Percentiles rank a stretch among this genome's conserved stretches.
Conservation (phyloP, 192 early-diverging fungal species). For the Dimargaris cristalligena region DNA sequence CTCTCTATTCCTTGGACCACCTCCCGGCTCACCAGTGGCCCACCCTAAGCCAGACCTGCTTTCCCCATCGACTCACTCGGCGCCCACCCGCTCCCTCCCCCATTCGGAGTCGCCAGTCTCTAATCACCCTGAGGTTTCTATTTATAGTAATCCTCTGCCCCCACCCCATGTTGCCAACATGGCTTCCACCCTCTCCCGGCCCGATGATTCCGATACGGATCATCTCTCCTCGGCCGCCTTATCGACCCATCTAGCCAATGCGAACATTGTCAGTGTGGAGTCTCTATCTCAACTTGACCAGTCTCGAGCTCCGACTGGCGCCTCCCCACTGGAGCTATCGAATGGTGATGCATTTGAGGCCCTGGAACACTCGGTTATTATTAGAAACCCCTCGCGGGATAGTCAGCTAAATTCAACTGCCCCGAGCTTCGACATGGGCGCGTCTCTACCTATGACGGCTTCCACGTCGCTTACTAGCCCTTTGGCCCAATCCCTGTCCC, state of each 20-base stretch:
- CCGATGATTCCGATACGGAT: background rate
- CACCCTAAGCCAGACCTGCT: background rate
- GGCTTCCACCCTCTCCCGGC: background rate
- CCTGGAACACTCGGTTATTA: background rate
- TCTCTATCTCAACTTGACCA: background rate
- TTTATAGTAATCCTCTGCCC: background rate
- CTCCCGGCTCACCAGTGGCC: background rate
- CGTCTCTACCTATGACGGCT: background rate
- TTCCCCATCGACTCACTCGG: background rate
- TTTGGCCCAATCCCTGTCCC: background rate
- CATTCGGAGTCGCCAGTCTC: no score
- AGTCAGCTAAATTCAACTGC: background rate
- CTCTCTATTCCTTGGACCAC: background rate
- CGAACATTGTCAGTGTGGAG: background rate
- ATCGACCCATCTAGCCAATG: background rate
- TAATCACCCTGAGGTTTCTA: background rate
- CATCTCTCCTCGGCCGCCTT: background rate
- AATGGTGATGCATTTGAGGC: no score
- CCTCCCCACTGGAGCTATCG: background rate
- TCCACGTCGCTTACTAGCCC: background rate
- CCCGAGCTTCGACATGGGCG: background rate
- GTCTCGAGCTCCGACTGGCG: background rate
- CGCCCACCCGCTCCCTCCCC: no score
- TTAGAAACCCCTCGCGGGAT: background rate
- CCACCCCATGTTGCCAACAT: background rate